These are phyloP conservation scores for Gynochthodes officinalis DNA, from an alignment of 257 asterid genomes.

Conservation along the genomic window DNA sequence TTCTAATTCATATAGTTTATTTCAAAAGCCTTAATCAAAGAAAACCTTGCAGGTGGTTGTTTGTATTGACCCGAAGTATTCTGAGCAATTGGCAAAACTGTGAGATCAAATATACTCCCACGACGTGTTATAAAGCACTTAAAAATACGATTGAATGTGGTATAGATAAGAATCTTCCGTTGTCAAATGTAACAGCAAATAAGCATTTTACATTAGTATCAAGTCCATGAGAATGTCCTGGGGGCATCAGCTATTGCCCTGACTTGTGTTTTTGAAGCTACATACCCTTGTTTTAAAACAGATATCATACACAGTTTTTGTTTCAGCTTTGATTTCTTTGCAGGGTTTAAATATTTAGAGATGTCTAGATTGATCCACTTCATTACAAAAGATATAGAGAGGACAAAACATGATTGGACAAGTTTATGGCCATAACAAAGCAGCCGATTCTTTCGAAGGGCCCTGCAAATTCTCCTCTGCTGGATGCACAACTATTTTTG, in stretches of 20 bases:
- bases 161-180: not conserved
- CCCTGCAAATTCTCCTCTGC: not conserved
- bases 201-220: not conserved
- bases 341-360: too few relatives aligned
- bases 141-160: not conserved
- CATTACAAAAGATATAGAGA: constrained; percentile 1
- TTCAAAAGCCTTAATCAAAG: not conserved
- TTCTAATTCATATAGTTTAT: not conserved
- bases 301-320: too few relatives aligned
- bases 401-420: too few relatives aligned
- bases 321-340: too few relatives aligned
- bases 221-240: too few relatives aligned
- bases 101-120: constrained; percentile 27
- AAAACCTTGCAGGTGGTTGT: constrained; percentile 65
- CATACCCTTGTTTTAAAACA: too few relatives aligned
- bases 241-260: too few relatives aligned
- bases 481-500: too few relatives aligned
- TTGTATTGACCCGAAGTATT: constrained; percentile 68
- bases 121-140: not conserved
- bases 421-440: too few relatives aligned
- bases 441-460: too few relatives aligned
- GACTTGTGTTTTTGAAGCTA: too few relatives aligned
- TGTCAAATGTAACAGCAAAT: not conserved
- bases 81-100: constrained; percentile 47
- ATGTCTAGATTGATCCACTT: too few relatives aligned